Conservation (phyloP, 2,329 filamentous ascomycete species). For the Phaeosphaeria sp. region DNA sequence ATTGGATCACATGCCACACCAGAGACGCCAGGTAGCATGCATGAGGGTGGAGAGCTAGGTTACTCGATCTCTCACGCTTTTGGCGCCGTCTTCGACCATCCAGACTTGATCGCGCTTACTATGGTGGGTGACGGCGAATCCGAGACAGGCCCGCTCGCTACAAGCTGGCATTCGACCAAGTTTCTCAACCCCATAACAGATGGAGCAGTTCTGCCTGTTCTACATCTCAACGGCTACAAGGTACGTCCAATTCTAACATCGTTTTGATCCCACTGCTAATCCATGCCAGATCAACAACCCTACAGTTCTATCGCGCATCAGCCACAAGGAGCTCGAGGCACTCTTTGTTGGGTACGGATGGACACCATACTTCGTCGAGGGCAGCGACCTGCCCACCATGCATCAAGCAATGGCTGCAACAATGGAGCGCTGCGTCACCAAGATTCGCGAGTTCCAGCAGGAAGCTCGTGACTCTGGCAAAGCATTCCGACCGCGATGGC, state of each 20-base stretch:
- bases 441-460: constrained; percentile 74
- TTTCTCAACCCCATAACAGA: constrained; percentile 81
- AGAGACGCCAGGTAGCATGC: constrained; percentile 77
- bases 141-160: constrained; percentile 81
- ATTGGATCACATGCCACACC: constrained; percentile 80
- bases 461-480: constrained; percentile 74
- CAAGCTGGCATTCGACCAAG: constrained; percentile 83
- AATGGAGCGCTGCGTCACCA: constrained; percentile 72
- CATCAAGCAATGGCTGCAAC: constrained; percentile 83
- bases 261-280: constrained; percentile 5
- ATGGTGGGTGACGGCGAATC: constrained; percentile 83
- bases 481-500: constrained; percentile 75
- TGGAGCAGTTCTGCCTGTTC: constrained; percentile 77
- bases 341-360: constrained; percentile 79
- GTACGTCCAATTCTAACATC: constrained; percentile 51
- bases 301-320: constrained; percentile 71
- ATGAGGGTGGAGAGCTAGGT: constrained; percentile 83
- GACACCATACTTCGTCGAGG: constrained; percentile 82
- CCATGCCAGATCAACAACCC: constrained; percentile 53
- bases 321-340: constrained; percentile 73
- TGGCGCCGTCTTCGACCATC: constrained; percentile 77
- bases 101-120: constrained; percentile 75
- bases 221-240: constrained; percentile 85
- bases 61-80: constrained; percentile 83
- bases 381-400: constrained; percentile 75